A percentile compares a stretch with the other conserved stretches of the same genome.
phyloP scores from a whole-genome alignment of 805 yeast genomes.

The Cyberlindnera amylophila region DNA sequence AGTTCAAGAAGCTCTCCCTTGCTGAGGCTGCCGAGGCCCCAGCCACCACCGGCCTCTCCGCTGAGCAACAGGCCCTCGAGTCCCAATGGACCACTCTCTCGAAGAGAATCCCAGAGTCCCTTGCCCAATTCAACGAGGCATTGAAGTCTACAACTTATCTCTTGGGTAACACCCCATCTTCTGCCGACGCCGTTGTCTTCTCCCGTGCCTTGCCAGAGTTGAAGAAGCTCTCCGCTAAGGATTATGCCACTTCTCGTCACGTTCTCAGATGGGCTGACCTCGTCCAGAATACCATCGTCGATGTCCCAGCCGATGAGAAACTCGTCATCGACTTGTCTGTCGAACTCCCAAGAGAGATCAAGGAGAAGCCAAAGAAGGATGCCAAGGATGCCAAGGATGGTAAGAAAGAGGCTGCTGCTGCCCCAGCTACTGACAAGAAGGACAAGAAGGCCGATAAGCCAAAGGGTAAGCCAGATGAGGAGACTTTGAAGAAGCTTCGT shows the following conservation, averaged over 20 bases:
- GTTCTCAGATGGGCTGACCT: constrained; percentile 90
- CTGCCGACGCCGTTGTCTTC: constrained; percentile 70
- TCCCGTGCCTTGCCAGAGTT: constrained; percentile 57
- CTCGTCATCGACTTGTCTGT: constrained; percentile 55
- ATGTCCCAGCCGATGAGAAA: constrained; percentile 51
- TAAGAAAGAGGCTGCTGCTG: constrained; percentile 21
- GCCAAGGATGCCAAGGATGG: constrained; percentile 16
- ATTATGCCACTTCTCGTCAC: constrained; percentile 69
- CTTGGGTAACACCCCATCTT: constrained; percentile 60
- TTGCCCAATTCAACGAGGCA: constrained; percentile 60
- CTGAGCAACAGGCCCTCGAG: constrained; percentile 63
- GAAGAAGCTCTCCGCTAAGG: constrained; percentile 48
- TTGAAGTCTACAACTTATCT: constrained; percentile 70
- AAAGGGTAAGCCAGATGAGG: constrained; percentile 45
- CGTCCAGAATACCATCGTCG: constrained; percentile 64
- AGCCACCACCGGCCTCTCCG: constrained; percentile 26
- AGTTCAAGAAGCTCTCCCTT: constrained; percentile 30
- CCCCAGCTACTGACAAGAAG: constrained; percentile 34
- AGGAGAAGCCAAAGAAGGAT: constrained; percentile 53
- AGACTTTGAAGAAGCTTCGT: constrained; percentile 41
- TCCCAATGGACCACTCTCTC: constrained; percentile 80
- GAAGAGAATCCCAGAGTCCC: constrained; percentile 50
- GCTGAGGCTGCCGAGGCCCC: constrained; percentile 19
- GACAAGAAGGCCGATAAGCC: constrained; percentile 36
- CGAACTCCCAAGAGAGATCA: constrained; percentile 71